Base-by-base conservation (phyloP, 805 yeast species). In the Aciculoconidium aculeatum region DNA sequence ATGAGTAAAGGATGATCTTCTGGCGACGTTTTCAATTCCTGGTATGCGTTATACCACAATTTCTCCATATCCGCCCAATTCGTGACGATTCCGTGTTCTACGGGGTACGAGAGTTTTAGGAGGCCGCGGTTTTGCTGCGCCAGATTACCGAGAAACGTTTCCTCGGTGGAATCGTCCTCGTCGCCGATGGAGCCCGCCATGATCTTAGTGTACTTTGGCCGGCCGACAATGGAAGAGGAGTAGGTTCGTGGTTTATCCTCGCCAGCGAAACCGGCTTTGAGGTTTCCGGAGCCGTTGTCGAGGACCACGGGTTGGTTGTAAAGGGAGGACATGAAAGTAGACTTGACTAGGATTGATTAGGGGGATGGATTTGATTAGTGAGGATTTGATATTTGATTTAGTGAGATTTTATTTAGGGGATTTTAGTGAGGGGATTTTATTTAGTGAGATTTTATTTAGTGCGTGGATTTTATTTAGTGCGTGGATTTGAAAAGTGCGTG, bases 241-340 rank as follows among this genome's bases (percentile, higher is more conserved):
- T 66, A 67, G 25, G 72, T 54, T 44, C 75, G 70, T 3, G 97
- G 97, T 41, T 65, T 70, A 28, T 85, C 92, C 41, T 83, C 94
- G 13, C 96, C 96, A 1, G 96, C 94, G 54, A 88, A 84, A 1
- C 97, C 96, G 1, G 94, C 84, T 49, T 86, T 82, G 31, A 88
- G 63, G 21, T 70, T 68, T 1, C 95, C 94, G 3, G 95, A 80
- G 6, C 97, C 96, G 42, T 65, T 65, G 39, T 65, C 71, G 19
- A 65, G 52, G 11, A 65, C 71, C 14, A 65, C 62, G 6, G 71
- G 70, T 36, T 65, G 71, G 43, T 65, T 65, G 35, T 63, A 64
- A 18, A 64, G 49, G 34, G 37, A 34, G 13, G 27, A 17, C 21
- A n/a, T n/a, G n/a, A n/a, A n/a, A n/a, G n/a, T n/a, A n/a, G n/a